Evolutionary conservation across 306 rosid species (phyloP), one percentile per base, ranked within the genome.

Genomic region (Echinosophora koreensis): DNA sequence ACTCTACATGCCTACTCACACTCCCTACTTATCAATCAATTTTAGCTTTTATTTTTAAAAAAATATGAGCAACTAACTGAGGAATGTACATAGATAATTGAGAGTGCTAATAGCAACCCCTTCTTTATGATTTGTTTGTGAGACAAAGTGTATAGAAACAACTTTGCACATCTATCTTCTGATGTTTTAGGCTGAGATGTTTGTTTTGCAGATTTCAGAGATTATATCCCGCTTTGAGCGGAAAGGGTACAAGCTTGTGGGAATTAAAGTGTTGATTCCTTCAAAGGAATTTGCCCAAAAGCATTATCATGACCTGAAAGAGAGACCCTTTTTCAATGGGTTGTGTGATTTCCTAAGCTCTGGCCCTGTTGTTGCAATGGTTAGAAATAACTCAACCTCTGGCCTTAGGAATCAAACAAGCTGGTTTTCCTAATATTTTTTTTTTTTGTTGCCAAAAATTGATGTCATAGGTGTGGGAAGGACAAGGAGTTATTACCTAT

Each of bases 281-380:
- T 78, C 97, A 22, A 95, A 95, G 85, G 92, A 88, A 0, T 92
- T 95, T 61, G 99, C 98, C 3, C 64, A 89, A 83, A 80, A 87
- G 89, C 99, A 95, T 84, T 95, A 95, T 80, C 97, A 95, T 60
- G 99, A 90, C 83, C 89, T 95, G 80, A 83, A 82, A 73, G 99
- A 89, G 39, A 90, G 93, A 74, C 99, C 99, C 47, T 95, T 95
- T 88, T 92, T 95, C 83, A 82, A 84, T 83, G 97, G 97, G 71
- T 87, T 95, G 52, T 90, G 97, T 2, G 93, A 95, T 32, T 95
- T 90, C 82, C 90, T 95, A 58, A 95, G 99, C 89, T 95, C 99
- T 38, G 97, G 96, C 58, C 97, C 99, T 59, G 98, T 95, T 59
- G 14, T 92, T 85, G 99, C 91, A 69, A 92, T 95, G 99, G 97